phyloP scores from a whole-genome alignment of 306 rosid species.

The Vigna angularis region DNA sequence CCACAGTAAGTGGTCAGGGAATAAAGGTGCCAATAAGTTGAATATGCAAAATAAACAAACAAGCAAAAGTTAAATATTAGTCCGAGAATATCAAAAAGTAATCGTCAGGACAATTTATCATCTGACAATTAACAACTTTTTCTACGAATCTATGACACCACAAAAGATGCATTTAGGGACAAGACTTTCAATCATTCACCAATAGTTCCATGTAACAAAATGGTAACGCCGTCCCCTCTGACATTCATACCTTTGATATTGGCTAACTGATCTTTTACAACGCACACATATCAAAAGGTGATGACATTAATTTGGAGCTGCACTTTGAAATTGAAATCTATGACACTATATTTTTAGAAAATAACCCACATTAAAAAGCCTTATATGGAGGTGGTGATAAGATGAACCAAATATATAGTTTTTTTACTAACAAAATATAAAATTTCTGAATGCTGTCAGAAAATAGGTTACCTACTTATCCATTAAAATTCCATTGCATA shows the following conservation, averaged over 20 bases:
- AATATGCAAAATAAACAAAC: neutral
- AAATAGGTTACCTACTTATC: neutral
- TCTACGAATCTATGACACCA: neutral
- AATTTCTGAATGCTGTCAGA: neutral
- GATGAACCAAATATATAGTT: neutral
- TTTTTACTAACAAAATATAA: neutral
- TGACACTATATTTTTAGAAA: neutral
- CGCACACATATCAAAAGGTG: neutral
- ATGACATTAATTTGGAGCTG: neutral
- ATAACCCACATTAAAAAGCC: neutral
- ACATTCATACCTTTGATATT: neutral
- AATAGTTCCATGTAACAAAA: neutral
- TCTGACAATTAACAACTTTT: neutral
- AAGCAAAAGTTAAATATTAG: neutral
- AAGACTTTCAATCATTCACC: neutral
- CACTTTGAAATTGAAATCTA: constrained; percentile 3
- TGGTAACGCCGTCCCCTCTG: neutral
- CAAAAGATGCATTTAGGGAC: neutral
- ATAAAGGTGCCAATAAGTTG: neutral
- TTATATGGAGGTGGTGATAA: neutral
- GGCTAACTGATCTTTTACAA: neutral
- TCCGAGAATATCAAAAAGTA: neutral
- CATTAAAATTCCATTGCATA: neutral
- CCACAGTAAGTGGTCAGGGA: neutral
- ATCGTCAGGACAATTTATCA: neutral